phyloP scores from a whole-genome alignment of 2,329 filamentous ascomycete species.

The Westerdykella sp. region DNA sequence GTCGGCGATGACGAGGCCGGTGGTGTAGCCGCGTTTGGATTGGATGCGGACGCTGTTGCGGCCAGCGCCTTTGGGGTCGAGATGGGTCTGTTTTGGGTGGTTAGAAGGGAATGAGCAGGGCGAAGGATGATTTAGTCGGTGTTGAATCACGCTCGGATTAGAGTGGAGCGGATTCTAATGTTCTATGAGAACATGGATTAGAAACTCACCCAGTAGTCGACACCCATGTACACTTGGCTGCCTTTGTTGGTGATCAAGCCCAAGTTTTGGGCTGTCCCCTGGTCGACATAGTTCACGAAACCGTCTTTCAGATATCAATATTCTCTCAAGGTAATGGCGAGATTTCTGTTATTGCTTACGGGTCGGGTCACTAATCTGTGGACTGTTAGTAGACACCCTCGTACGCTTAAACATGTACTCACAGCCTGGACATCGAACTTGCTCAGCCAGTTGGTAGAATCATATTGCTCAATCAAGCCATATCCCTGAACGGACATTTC shows the following conservation, averaged over 20 bases:
- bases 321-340: background rate
- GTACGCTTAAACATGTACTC: background rate
- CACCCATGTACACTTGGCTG: conserved; percentile 36
- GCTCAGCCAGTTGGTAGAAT: conserved; percentile 34
- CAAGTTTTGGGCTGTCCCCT: conserved; percentile 24
- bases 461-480: conserved; percentile 31
- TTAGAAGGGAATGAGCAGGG: background rate
- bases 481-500: conserved; percentile 16
- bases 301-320: conserved; percentile 18
- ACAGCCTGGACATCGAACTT: conserved; percentile 33
- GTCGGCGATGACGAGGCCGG: conserved; percentile 36
- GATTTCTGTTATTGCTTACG: conserved; percentile 13
- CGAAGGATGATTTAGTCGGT: background rate
- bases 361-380: conserved; percentile 31
- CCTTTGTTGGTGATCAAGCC: conserved; percentile 30
- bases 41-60: conserved; percentile 34
- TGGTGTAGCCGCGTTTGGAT: conserved; percentile 33
- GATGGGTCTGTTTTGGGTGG: conserved; percentile 8
- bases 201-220: conserved; percentile 19
- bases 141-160: too few species aligned
- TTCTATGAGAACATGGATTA: too few species aligned
- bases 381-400: conserved; percentile 2
- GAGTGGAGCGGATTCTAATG: too few species aligned
- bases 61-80: conserved; percentile 30
- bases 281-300: conserved; percentile 35